These are phyloP conservation scores for Tuber indicum DNA, from an alignment of 495 filamentous ascomycete species.

Conservation along the genomic window DNA sequence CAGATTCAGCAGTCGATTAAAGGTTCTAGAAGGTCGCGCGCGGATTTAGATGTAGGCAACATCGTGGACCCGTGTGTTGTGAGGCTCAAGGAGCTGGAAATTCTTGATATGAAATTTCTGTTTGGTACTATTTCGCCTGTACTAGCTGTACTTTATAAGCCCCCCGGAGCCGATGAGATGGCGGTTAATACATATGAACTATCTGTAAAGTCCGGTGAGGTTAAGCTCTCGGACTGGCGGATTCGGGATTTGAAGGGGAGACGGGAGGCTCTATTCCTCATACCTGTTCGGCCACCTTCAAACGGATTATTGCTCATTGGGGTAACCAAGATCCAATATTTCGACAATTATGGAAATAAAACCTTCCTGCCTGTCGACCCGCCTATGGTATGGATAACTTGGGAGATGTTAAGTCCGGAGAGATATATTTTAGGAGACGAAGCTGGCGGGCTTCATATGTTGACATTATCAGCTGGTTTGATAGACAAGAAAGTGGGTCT, in stretches of 20 bases:
- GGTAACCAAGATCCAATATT: constrained; percentile 76
- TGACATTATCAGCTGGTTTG: neutral
- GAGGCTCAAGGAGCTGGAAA: constrained; percentile 77
- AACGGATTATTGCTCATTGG: constrained; percentile 77
- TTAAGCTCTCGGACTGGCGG: neutral
- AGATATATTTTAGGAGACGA: constrained; percentile 85
- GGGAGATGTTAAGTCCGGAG: constrained; percentile 73
- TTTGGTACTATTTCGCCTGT: constrained; percentile 68
- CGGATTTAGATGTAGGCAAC: constrained; percentile 51
- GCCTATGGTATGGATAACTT: constrained; percentile 75
- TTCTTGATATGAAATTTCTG: constrained; percentile 74
- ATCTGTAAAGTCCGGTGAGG: constrained; percentile 3
- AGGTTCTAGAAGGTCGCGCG: constrained; percentile 11
- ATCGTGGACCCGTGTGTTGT: constrained; percentile 65
- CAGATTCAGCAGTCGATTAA: constrained; percentile 50
- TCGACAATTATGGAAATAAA: constrained; percentile 61
- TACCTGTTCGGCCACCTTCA: constrained; percentile 63
- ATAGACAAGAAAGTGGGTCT: constrained; percentile 59
- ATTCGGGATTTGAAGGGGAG: neutral
- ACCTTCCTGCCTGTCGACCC: constrained; percentile 58
- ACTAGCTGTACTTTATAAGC: constrained; percentile 77
- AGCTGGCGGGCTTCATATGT: constrained; percentile 70
- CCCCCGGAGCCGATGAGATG: constrained; percentile 58
- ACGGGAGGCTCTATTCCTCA: constrained; percentile 65
- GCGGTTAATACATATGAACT: constrained; percentile 56